These are phyloP conservation scores for Agaricus subrufescens DNA, from an alignment of 768 basidiomycete species.

Conservation along the genomic window DNA sequence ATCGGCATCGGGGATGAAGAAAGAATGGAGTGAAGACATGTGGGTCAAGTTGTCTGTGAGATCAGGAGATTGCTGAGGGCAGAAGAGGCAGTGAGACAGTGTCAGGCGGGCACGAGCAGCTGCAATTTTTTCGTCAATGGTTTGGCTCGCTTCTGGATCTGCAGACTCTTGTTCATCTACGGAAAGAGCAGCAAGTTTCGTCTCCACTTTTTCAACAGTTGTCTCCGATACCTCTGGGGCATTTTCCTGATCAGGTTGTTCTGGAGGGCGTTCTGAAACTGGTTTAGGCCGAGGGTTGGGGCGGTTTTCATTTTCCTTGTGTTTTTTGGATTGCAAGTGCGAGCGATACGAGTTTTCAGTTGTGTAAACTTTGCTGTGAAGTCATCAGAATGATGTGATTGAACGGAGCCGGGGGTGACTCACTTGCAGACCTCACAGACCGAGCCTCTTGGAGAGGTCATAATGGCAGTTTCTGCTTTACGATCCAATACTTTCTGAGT, in stretches of 20 bases:
- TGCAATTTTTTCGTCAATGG: conserved; percentile 73
- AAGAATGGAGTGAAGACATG: conserved; percentile 86
- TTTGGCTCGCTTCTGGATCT: conserved; percentile 44
- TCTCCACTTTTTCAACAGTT: conserved; percentile 11
- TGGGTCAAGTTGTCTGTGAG: conserved; percentile 72
- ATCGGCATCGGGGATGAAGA: conserved; percentile 94
- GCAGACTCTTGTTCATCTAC: conserved; percentile 24
- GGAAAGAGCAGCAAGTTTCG: conserved; percentile 12
- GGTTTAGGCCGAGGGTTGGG: conserved; percentile 22
- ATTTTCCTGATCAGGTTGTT: neutral
- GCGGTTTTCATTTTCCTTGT: conserved; percentile 72
- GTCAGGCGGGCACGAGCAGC: conserved; percentile 62
- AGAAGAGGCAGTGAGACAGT: conserved; percentile 81
- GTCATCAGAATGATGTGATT: neutral
- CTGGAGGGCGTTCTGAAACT: conserved; percentile 9
- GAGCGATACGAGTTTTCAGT: conserved; percentile 87
- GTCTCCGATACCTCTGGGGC: conserved; percentile 12
- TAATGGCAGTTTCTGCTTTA: conserved; percentile 67
- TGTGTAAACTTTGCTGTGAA: conserved; percentile 76
- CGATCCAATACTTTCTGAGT: conserved; percentile 86
- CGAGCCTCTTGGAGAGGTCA: conserved; percentile 52
- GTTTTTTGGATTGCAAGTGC: conserved; percentile 86
- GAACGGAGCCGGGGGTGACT: conserved; percentile 23
- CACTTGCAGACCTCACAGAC: conserved; percentile 83
- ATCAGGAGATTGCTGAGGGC: conserved; percentile 44